Evolutionary conservation across 192 early-diverging fungal species (phyloP).

Genomic region (Allomyces arbusculus): DNA sequence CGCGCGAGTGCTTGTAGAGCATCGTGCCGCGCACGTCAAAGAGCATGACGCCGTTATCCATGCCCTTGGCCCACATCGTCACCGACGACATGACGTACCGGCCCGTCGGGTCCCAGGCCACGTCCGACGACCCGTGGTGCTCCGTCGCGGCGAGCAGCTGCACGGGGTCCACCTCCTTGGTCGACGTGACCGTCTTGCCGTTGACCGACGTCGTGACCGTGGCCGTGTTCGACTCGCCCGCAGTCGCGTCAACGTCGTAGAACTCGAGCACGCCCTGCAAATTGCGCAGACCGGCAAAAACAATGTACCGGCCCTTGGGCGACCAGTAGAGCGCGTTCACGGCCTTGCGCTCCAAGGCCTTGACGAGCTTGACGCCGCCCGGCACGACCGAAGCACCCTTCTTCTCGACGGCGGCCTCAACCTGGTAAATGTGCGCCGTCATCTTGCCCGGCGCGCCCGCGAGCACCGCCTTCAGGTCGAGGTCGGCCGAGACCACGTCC

Average conservation of each 20-base stretch:
- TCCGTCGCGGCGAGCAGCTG: constrained; percentile 52
- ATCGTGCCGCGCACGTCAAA: constrained; percentile 81
- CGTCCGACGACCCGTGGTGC: constrained; percentile 86
- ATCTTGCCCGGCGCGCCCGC: constrained; percentile 9
- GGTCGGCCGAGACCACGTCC: constrained; percentile 18
- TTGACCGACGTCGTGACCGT: not conserved
- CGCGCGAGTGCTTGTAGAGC: constrained; percentile 49
- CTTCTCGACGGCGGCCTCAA: constrained; percentile 13
- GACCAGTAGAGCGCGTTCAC: constrained; percentile 79
- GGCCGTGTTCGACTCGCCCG: constrained; percentile 23
- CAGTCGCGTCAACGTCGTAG: constrained; percentile 57
- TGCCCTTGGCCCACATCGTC: constrained; percentile 64
- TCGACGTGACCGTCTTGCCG: not conserved
- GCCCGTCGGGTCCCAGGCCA: constrained; percentile 98
- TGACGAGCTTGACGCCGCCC: constrained; percentile 54
- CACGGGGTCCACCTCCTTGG: constrained; percentile 31
- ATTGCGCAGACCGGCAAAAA: constrained; percentile 66
- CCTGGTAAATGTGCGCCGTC: constrained; percentile 1
- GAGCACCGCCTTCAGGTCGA: constrained; percentile 4
- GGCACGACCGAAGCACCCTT: constrained; percentile 38
- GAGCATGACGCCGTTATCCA: constrained; percentile 76
- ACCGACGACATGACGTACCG: constrained; percentile 75
- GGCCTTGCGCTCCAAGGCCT: constrained; percentile 59
- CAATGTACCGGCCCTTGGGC: constrained; percentile 79
- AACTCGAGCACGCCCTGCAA: constrained; percentile 72